A percentile compares a stretch with the other conserved stretches of the same genome.
These are phyloP conservation scores for Aspergillus udagawae DNA, from an alignment of 2,329 filamentous ascomycete species.

Conservation along the genomic window DNA sequence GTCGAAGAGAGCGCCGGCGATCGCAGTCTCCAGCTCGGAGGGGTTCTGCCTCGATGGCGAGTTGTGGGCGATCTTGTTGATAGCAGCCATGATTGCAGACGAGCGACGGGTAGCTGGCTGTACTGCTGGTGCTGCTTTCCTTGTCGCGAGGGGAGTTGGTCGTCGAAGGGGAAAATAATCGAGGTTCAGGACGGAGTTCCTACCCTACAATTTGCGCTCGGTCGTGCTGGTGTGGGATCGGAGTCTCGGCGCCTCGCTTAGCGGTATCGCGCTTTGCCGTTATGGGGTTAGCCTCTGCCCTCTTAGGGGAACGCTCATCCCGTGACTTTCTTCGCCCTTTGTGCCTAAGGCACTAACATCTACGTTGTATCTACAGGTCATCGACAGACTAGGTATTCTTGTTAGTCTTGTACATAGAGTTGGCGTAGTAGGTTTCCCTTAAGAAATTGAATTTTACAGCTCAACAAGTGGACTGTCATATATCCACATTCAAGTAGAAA, in stretches of 20 bases:
- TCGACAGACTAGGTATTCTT: neutral
- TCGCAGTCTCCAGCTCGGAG: constrained; percentile 94
- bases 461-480: neutral
- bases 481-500: neutral
- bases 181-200: constrained; percentile 10
- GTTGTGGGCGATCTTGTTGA: constrained; percentile 98
- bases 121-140: constrained; percentile 33
- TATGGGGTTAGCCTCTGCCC: constrained; percentile 18
- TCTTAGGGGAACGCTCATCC: constrained; percentile 24
- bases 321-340: constrained; percentile 27
- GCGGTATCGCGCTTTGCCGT: constrained; percentile 19
- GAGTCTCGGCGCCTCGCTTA: constrained; percentile 32
- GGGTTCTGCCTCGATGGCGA: constrained; percentile 94
- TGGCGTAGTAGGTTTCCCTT: neutral
- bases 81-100: constrained; percentile 63
- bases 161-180: constrained; percentile 23
- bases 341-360: neutral
- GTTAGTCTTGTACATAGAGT: neutral
- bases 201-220: constrained; percentile 14
- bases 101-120: constrained; percentile 37
- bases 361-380: neutral
- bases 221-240: constrained; percentile 22
- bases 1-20: constrained; percentile 95
- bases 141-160: constrained; percentile 29
- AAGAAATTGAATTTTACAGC: neutral